Percentiles rank a stretch among this genome's conserved stretches.
Conservation (phyloP, 108 stramenopile species). For the Poteriospumella lacustris region DNA sequence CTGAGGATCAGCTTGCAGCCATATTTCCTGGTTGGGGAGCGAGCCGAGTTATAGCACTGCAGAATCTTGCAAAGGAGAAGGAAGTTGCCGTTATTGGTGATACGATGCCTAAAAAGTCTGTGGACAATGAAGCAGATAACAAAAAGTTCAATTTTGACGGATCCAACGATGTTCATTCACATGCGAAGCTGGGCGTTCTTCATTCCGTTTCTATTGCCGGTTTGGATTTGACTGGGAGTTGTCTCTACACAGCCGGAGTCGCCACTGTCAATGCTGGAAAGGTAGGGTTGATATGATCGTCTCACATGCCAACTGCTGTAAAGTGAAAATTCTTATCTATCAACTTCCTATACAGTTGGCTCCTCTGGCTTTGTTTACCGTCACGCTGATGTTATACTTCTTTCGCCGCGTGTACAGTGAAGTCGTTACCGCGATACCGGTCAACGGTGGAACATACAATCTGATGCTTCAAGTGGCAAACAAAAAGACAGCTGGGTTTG, state of each 20-base stretch:
- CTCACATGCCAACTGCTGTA: no score
- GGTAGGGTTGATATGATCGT: no score
- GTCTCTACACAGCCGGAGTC: neutral
- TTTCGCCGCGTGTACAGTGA: conserved; percentile 65
- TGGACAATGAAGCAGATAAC: neutral
- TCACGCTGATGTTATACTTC: conserved; percentile 59
- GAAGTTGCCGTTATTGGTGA: neutral
- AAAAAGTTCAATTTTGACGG: neutral
- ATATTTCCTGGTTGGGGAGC: neutral
- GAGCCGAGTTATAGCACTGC: neutral
- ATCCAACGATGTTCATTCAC: neutral
- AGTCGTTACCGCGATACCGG: conserved; percentile 63
- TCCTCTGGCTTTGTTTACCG: conserved; percentile 59
- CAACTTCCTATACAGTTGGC: conserved; percentile 39
- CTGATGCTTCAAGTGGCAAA: conserved; percentile 62
- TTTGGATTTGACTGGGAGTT: neutral
- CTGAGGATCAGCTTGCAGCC: neutral
- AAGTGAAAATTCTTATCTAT: neutral
- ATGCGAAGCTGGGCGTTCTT: neutral
- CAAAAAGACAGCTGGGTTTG: conserved; percentile 60
- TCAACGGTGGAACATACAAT: conserved; percentile 71
- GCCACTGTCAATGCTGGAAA: neutral
- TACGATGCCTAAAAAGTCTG: neutral
- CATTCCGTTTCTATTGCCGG: neutral
- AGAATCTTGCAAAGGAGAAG: neutral